Conservation (phyloP, 1,284 basidiomycete genomes). For the Ustilago sp. region DNA sequence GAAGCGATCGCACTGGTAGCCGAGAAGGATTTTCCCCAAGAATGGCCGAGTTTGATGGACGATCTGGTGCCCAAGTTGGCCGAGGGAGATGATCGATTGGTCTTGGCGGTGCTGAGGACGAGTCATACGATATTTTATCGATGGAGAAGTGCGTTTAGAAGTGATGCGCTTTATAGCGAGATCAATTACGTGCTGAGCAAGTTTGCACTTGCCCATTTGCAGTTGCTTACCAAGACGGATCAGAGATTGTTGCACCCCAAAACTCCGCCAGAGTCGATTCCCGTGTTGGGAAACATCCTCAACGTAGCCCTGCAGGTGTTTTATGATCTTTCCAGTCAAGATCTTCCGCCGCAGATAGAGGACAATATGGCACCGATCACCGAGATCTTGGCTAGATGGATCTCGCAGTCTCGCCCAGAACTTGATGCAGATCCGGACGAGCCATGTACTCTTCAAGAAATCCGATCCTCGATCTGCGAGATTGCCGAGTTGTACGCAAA, state of each 20-base stretch:
- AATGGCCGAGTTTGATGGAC: conserved; percentile 63
- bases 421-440: conserved; percentile 76
- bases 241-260: conserved; percentile 68
- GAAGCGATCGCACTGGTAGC: conserved; percentile 65
- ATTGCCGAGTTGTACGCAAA: conserved; percentile 93
- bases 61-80: conserved; percentile 75
- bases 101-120: conserved; percentile 89
- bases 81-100: conserved; percentile 84
- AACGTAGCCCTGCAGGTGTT: conserved; percentile 85
- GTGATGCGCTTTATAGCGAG: conserved; percentile 85
- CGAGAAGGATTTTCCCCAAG: conserved; percentile 63
- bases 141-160: conserved; percentile 91
- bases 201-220: conserved; percentile 86
- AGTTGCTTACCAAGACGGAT: conserved; percentile 69
- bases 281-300: conserved; percentile 68
- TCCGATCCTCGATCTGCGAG: conserved; percentile 90
- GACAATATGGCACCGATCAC: conserved; percentile 77
- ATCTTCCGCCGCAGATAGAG: conserved; percentile 93
- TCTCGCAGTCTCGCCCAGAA: conserved; percentile 60
- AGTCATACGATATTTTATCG: conserved; percentile 94
- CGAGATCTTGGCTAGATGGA: conserved; percentile 58
- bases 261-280: conserved; percentile 64
- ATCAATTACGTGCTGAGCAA: conserved; percentile 91
- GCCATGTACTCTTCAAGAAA: conserved; percentile 84
- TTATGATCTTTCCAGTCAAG: conserved; percentile 94